These are phyloP conservation scores for Themeda triandra DNA, from an alignment of 176 grass and related monocot species.

Conservation along the genomic window DNA sequence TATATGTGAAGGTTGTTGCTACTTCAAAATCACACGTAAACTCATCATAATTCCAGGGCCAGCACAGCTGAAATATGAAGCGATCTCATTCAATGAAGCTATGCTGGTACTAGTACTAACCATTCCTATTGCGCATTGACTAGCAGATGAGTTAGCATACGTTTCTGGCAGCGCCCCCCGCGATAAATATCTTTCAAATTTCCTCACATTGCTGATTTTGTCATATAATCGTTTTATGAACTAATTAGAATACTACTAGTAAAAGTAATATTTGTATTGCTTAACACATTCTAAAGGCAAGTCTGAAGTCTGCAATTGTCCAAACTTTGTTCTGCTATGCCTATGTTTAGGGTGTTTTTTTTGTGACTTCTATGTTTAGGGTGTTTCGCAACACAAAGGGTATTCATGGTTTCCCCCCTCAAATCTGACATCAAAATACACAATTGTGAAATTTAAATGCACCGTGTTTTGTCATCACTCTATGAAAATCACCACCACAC, in stretches of 20 bases:
- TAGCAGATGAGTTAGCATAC: no score
- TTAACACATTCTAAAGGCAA: background rate
- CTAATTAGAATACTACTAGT: background rate
- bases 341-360: no score
- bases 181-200: no score
- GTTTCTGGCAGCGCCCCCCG: no score
- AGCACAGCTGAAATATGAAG: background rate
- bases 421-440: no score
- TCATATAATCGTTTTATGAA: background rate
- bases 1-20: background rate
- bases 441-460: conserved; percentile 19
- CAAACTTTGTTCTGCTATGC: background rate
- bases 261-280: background rate
- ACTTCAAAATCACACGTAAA: background rate
- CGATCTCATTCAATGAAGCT: background rate
- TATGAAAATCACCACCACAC: background rate
- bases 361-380: no score
- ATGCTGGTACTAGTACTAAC: background rate
- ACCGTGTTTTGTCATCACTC: background rate
- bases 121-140: no score
- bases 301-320: background rate
- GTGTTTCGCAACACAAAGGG: background rate
- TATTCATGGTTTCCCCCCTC: background rate
- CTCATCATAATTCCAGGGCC: background rate
- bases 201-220: no score